phyloP scores from a whole-genome alignment of 257 asterid genomes.

The Solanum dulcamara region DNA sequence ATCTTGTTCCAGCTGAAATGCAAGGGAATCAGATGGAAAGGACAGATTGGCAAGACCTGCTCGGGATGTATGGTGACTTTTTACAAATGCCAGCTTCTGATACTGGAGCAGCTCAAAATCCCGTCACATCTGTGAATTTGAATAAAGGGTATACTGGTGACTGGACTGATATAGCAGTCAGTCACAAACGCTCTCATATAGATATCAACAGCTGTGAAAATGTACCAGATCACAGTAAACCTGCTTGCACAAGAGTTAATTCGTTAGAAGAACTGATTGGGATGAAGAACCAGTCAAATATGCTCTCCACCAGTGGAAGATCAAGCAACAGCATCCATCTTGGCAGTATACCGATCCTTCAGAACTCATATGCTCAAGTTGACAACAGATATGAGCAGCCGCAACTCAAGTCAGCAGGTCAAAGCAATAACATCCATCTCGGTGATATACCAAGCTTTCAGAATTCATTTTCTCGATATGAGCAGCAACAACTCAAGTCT shows the following conservation, averaged over 20 bases:
- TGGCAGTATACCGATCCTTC: background rate
- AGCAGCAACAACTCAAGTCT: background rate
- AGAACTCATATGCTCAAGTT: conserved; percentile 22
- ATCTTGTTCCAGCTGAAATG: background rate
- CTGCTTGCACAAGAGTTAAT: conserved; percentile 9
- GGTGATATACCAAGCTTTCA: background rate
- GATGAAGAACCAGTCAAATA: conserved; percentile 6
- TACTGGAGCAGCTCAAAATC: background rate
- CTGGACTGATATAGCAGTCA: background rate
- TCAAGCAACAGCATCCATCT: conserved; percentile 1
- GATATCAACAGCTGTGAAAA: conserved; percentile 11
- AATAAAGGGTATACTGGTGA: background rate
- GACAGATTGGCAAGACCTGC: conserved; percentile 3
- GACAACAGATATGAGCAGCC: conserved; percentile 10
- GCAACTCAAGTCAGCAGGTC: conserved; percentile 3
- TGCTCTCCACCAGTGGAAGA: conserved; percentile 1
- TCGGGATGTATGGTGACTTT: conserved; percentile 10
- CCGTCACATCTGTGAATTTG: background rate
- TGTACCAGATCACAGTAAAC: conserved; percentile 9
- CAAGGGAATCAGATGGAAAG: conserved; percentile 5
- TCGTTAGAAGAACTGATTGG: conserved; percentile 34
- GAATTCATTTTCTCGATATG: conserved; percentile 20
- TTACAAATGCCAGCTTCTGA: background rate
- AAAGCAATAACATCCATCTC: too few relatives aligned
- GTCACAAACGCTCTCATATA: conserved; percentile 2